phyloP scores from a whole-genome alignment of 768 basidiomycete genomes.

The Scleroderma bovista region DNA sequence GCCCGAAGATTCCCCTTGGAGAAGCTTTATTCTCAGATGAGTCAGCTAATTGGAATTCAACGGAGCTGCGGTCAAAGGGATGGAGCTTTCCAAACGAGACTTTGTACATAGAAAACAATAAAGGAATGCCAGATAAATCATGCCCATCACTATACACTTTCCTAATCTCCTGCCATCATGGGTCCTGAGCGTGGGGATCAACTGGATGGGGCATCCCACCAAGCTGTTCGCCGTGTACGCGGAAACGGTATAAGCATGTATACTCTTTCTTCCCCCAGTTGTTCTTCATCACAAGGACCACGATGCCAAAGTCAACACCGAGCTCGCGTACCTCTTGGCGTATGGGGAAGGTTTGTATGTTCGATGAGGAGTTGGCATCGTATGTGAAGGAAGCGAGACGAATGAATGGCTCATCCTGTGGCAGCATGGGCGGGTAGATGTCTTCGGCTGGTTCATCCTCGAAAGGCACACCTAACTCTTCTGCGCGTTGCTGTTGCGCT shows the following conservation, averaged over 20 bases:
- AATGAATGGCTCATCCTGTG: conserved; percentile 44
- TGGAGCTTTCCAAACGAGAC: neutral
- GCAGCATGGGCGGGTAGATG: conserved; percentile 46
- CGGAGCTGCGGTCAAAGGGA: neutral
- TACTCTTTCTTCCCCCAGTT: conserved; percentile 85
- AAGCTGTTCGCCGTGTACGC: conserved; percentile 65
- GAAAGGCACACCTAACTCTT: conserved; percentile 20
- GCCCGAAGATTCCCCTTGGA: neutral
- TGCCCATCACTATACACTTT: neutral
- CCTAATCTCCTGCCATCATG: neutral
- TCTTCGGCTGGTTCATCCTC: conserved; percentile 26
- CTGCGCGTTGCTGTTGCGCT: conserved; percentile 28
- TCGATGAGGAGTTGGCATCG: conserved; percentile 43
- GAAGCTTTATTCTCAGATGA: neutral
- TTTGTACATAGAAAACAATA: neutral
- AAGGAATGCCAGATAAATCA: neutral
- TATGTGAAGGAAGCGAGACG: conserved; percentile 69
- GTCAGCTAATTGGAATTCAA: neutral
- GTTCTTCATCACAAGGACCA: conserved; percentile 70
- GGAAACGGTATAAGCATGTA: conserved; percentile 86
- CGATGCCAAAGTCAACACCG: conserved; percentile 79
- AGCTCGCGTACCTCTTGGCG: conserved; percentile 59
- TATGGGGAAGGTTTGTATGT: conserved; percentile 80
- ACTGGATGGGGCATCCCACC: conserved; percentile 35
- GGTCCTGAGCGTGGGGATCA: conserved; percentile 17